Conservation (phyloP, 2,329 filamentous ascomycete genomes). For the Colletotrichum sp. region DNA sequence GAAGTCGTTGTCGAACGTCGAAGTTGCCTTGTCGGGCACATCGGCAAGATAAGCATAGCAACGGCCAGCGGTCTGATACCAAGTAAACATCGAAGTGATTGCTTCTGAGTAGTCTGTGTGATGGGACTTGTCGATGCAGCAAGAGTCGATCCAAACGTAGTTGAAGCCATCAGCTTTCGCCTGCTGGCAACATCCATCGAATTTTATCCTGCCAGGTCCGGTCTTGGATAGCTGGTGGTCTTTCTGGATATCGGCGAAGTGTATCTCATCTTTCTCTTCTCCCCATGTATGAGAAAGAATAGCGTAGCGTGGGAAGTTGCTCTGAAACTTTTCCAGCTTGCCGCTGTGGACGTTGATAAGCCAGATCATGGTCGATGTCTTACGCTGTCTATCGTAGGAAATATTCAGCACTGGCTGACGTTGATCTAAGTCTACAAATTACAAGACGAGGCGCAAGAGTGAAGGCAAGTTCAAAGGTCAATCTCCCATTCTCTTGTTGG, state of each 20-base stretch:
- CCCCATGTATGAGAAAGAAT: neutral
- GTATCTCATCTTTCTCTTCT: neutral
- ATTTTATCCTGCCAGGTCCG: neutral
- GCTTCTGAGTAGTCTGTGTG: neutral
- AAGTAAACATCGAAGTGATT: neutral
- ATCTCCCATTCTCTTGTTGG: neutral
- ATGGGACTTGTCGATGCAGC: neutral
- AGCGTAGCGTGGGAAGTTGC: rapidly evolving
- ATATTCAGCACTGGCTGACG: rapidly evolving
- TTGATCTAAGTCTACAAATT: too few species aligned
- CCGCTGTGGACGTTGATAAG: neutral
- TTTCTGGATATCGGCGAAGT: neutral
- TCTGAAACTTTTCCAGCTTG: neutral
- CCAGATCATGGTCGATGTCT: neutral
- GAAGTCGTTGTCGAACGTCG: neutral
- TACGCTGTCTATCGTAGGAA: too few species aligned
- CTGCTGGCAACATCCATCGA: neutral
- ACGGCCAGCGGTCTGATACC: neutral
- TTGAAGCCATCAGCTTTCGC: neutral
- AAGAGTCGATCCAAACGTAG: neutral
- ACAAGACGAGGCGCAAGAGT: too few species aligned
- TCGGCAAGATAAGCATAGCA: neutral
- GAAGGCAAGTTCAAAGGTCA: neutral
- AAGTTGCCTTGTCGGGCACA: rapidly evolving
- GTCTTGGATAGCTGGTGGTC: neutral